Evolutionary conservation across 768 basidiomycete species (phyloP), one percentile per base, ranked within the genome.

Genomic region (Leccinum boreale): DNA sequence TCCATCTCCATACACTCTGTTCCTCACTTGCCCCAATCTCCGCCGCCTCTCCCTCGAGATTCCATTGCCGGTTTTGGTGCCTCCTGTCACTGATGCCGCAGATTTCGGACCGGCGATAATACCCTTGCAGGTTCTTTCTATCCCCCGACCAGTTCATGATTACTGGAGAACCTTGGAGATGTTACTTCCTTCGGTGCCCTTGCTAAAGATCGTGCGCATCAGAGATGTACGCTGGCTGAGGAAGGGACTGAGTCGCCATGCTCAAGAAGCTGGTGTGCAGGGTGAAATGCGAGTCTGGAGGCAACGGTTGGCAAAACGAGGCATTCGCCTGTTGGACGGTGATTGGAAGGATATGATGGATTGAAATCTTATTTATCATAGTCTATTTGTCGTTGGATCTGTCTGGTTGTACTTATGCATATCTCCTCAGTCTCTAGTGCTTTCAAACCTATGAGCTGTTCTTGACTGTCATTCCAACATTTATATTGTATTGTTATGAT

Each of bases 271-370:
- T 7, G 91, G 91, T 8, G 81, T 90, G 14, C 90, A 92, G 71
- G 91, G 90, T 45, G 87, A 90, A 68, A 86, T 93, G 83, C 75
- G 78, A 61, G 81, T 85, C 56, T 93, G 91, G 91, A 79, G 78
- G 58, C 78, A 81, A 49, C 79, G 86, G 53, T 75, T 93, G 31
- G 74, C 74, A 11, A 76, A 83, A 55, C 76, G 81, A 64, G 77
- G 81, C 1, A 79, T 93, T 49, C 77, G 79, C 21, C 72, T 93
- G 28, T 74, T 92, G 53, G 91, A 93, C 65, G 78, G 81, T 15
- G 84, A 89, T 57, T 92, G 91, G 89, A 84, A 78, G 58, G 79
- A 81, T 58, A 73, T 73, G 56, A 73, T 73, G 56, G 60, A 57
- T 14, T 69, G 50, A 62, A 55, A 36, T 12, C 8, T 14, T 58